A percentile compares a stretch with the other conserved stretches of the same genome.
Evolutionary conservation across 2,329 filamentous ascomycete genomes (phyloP).

Genomic region (Fusarium tanahbumbuense): DNA sequence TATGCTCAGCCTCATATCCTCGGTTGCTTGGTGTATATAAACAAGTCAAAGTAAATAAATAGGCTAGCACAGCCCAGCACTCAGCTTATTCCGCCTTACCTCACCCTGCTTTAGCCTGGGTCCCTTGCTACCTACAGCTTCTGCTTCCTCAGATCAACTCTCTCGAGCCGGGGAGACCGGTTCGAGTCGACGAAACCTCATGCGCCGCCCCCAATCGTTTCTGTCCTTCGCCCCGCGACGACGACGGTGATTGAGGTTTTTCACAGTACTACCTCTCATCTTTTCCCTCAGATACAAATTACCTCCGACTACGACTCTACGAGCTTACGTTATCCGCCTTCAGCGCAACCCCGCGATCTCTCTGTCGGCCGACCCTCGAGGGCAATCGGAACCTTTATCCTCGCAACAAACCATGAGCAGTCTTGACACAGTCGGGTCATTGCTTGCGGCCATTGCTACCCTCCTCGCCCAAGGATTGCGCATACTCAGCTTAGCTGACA

Average conservation of each 20-base stretch:
- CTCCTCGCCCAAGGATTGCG: conserved; percentile 64
- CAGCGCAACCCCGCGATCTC: conserved; percentile 33
- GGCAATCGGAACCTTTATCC: conserved; percentile 20
- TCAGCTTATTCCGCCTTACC: conserved; percentile 5
- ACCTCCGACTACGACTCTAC: conserved; percentile 5
- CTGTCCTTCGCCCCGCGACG: conserved; percentile 46
- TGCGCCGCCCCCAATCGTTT: conserved; percentile 42
- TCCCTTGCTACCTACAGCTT: conserved; percentile 21
- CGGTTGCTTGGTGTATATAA: conserved; percentile 22
- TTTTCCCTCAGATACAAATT: conserved; percentile 9
- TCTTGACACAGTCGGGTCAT: conserved; percentile 66
- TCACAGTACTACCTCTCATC: not conserved
- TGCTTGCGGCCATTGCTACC: conserved; percentile 68
- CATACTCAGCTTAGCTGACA: conserved; percentile 67
- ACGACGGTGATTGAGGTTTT: conserved; percentile 39
- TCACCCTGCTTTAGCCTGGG: conserved; percentile 9
- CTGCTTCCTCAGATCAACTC: conserved; percentile 21
- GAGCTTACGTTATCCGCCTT: conserved; percentile 23
- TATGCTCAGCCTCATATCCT: conserved; percentile 45
- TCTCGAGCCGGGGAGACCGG: conserved; percentile 32
- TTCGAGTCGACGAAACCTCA: conserved; percentile 42
- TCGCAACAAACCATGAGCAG: conserved; percentile 50
- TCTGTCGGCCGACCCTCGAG: conserved; percentile 10
- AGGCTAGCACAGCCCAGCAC: conserved; percentile 12
- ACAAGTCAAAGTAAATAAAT: conserved; percentile 25